Evolutionary conservation across 352 stramenopile genomes (phyloP).

Genomic region (Pythium volutum): DNA sequence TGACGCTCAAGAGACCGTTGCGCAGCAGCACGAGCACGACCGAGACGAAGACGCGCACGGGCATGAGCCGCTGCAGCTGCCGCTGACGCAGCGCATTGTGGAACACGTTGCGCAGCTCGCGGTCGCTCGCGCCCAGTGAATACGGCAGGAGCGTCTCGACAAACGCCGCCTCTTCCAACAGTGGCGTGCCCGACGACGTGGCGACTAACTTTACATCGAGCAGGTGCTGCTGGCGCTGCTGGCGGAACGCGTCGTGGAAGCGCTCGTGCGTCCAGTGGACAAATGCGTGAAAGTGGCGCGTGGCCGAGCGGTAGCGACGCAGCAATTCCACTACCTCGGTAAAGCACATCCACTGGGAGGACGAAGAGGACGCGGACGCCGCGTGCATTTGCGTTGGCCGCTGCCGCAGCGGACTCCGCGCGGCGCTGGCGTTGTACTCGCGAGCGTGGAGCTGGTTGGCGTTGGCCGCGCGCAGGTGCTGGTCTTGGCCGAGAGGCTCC

Average conservation of each 20-base stretch:
- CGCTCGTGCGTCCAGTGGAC: slow-evolving; percentile 52
- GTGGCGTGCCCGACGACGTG: not conserved
- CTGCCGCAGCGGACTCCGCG: slow-evolving; percentile 39
- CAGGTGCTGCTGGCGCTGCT: slow-evolving; percentile 11
- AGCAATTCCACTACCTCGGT: slow-evolving; percentile 57
- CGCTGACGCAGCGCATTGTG: slow-evolving; percentile 64
- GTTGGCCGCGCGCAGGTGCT: slow-evolving; percentile 40
- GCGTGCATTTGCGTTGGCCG: not conserved
- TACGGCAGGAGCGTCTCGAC: slow-evolving; percentile 39
- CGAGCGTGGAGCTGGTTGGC: slow-evolving; percentile 58
- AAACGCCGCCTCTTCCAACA: slow-evolving; percentile 51
- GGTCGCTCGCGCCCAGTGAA: slow-evolving; percentile 43
- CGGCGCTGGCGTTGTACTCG: slow-evolving; percentile 42
- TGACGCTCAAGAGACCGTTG: slow-evolving; percentile 56
- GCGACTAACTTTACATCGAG: not conserved
- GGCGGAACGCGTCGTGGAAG: slow-evolving; percentile 32
- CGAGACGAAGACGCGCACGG: slow-evolving; percentile 57
- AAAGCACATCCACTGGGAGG: slow-evolving; percentile 48
- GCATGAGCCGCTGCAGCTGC: slow-evolving; percentile 47
- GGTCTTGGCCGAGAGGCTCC: not conserved
- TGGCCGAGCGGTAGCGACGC: slow-evolving; percentile 54
- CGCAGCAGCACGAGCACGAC: slow-evolving; percentile 59
- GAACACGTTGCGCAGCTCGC: slow-evolving; percentile 65
- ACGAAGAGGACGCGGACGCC: not conserved
- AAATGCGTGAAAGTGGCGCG: slow-evolving; percentile 68